Conservation (phyloP, 768 basidiomycete genomes). For the Piloderma croceum region DNA sequence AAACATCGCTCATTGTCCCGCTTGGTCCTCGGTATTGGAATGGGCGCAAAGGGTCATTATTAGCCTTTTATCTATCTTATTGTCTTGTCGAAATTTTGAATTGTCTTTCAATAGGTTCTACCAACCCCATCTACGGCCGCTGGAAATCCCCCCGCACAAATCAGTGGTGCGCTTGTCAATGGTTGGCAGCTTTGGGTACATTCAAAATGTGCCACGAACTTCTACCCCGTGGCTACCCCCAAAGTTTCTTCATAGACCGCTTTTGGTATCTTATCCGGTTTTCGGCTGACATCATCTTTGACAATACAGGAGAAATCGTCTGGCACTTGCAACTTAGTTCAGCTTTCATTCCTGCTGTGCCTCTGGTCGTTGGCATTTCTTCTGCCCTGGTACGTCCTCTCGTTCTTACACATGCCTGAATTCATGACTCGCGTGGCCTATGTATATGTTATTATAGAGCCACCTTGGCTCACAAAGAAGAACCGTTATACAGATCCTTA, state of each 20-base stretch:
- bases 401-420: conserved; percentile 3
- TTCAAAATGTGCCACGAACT: conserved; percentile 4
- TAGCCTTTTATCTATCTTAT: conserved; percentile 61
- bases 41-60: conserved; percentile 64
- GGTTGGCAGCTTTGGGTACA: conserved; percentile 82
- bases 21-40: conserved; percentile 55
- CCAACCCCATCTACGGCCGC: conserved; percentile 52
- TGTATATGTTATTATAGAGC: too few relatives aligned
- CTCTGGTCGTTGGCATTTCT: conserved; percentile 42
- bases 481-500: conserved; percentile 66
- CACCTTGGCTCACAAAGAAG: conserved; percentile 83
- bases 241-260: conserved; percentile 58
- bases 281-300: conserved; percentile 57
- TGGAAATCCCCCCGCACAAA: conserved; percentile 72
- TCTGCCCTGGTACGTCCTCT: conserved; percentile 42
- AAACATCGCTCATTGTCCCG: conserved; percentile 47
- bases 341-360: conserved; percentile 58
- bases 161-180: conserved; percentile 89
- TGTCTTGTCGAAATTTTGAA: conserved; percentile 37
- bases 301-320: conserved; percentile 52
- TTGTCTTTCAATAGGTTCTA: conserved; percentile 21
- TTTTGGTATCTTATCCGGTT: conserved; percentile 78
- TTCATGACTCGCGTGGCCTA: conserved; percentile 34
- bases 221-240: background rate
- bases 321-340: conserved; percentile 81